Evolutionary conservation across 441 rosid species (phyloP).

Genomic region (Jatropha multifida): DNA sequence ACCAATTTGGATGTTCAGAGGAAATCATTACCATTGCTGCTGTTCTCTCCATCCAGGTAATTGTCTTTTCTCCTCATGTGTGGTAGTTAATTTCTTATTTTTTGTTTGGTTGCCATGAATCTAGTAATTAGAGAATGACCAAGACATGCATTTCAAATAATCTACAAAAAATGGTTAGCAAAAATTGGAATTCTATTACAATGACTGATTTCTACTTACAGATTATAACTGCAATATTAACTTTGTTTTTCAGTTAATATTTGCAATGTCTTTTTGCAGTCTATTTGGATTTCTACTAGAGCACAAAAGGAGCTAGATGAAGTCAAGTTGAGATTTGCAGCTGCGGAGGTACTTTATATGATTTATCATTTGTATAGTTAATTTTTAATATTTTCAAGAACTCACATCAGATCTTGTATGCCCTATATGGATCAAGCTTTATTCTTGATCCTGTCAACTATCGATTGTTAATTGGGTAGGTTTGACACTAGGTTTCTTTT

Average conservation of each 20-base stretch:
- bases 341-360: constrained; percentile 72
- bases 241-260: neutral
- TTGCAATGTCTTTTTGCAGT: constrained; percentile 46
- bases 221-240: neutral
- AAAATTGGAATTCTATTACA: neutral
- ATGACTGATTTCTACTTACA: neutral
- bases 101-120: neutral
- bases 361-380: neutral
- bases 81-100: neutral
- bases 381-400: neutral
- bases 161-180: neutral
- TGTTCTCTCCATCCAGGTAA: constrained; percentile 84
- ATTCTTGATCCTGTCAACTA: neutral
- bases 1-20: constrained; percentile 85
- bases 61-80: neutral
- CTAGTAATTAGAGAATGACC: neutral
- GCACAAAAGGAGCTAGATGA: constrained; percentile 86
- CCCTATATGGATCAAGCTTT: neutral
- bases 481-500: neutral
- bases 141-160: neutral
- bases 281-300: constrained; percentile 84
- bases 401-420: neutral
- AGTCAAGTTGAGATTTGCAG: constrained; percentile 93
- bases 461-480: neutral
- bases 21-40: constrained; percentile 89